Conservation (phyloP, 2,329 filamentous ascomycete genomes). For the Xylaria sp. region DNA sequence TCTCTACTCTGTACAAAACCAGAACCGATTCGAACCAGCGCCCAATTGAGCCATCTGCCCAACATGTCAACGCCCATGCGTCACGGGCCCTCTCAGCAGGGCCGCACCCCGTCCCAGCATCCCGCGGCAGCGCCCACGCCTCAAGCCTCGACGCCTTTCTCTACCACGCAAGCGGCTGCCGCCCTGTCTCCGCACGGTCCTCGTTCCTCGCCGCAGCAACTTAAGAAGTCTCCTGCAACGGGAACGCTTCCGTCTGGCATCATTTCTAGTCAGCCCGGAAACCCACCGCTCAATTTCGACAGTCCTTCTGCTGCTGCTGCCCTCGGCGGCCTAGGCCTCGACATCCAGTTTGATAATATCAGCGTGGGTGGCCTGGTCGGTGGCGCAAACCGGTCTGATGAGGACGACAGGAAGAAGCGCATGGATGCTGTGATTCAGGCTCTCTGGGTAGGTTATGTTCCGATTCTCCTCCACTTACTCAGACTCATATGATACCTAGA, state of each 20-base stretch:
- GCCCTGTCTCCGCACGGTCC: conserved; percentile 68
- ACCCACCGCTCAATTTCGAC: conserved; percentile 67
- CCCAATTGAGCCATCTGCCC: conserved; percentile 1
- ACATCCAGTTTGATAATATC: conserved; percentile 64
- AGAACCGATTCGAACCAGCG: background rate
- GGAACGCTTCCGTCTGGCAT: conserved; percentile 55
- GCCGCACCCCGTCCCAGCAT: conserved; percentile 61
- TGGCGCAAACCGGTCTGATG: conserved; percentile 55
- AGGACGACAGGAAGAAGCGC: conserved; percentile 66
- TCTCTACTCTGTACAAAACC: background rate
- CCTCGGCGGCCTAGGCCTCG: conserved; percentile 67
- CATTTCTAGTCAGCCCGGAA: conserved; percentile 59
- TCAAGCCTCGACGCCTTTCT: conserved; percentile 74
- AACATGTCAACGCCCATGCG: conserved; percentile 52
- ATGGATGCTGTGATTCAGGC: conserved; percentile 62
- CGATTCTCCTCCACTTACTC: conserved; percentile 49
- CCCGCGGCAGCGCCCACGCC: conserved; percentile 66
- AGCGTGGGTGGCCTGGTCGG: conserved; percentile 59
- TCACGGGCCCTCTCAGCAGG: conserved; percentile 59
- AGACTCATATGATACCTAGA: conserved; percentile 34
- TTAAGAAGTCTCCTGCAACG: conserved; percentile 70
- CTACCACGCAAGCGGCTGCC: conserved; percentile 62
- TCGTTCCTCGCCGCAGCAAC: conserved; percentile 70
- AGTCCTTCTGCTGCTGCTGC: conserved; percentile 72
- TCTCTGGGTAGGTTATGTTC: conserved; percentile 60